Percentiles rank a stretch among this genome's conserved stretches.
phyloP scores from a whole-genome alignment of 2,329 filamentous ascomycete species.

The Penicillium vulpinum region DNA sequence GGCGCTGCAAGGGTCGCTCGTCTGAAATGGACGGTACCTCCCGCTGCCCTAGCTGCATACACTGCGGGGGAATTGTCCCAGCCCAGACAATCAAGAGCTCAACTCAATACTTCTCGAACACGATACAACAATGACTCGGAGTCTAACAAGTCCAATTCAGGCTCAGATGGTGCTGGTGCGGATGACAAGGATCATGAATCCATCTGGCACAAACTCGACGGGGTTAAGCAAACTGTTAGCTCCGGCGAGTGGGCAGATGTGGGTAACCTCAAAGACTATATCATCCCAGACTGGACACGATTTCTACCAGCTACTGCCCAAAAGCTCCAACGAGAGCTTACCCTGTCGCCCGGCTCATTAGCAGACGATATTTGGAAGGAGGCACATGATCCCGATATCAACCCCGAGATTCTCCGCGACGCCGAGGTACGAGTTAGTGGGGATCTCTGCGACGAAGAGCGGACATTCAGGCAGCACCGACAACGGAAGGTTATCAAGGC shows the following conservation, averaged over 20 bases:
- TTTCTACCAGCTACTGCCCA: conserved; percentile 71
- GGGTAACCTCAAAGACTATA: conserved; percentile 63
- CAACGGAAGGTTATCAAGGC: conserved; percentile 68
- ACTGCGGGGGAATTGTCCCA: conserved; percentile 28
- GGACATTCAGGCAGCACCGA: conserved; percentile 68
- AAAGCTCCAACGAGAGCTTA: conserved; percentile 85
- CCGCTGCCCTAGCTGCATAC: conserved; percentile 35
- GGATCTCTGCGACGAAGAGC: conserved; percentile 80
- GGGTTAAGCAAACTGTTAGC: conserved; percentile 42
- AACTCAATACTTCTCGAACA: conserved; percentile 26
- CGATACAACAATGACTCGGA: conserved; percentile 15
- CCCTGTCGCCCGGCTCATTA: conserved; percentile 81
- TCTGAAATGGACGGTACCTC: conserved; percentile 39
- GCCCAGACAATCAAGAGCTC: conserved; percentile 24
- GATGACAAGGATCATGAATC: conserved; percentile 33
- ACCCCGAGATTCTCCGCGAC: conserved; percentile 83
- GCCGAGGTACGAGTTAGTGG: conserved; percentile 79
- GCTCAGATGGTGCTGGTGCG: conserved; percentile 6
- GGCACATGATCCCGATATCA: conserved; percentile 76
- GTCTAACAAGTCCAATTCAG: neutral
- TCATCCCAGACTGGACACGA: conserved; percentile 81
- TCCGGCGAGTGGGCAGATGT: conserved; percentile 47
- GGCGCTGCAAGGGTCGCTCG: conserved; percentile 34
- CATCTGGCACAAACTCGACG: conserved; percentile 47
- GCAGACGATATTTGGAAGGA: conserved; percentile 93